phyloP scores from a whole-genome alignment of 2,329 filamentous ascomycete genomes.

The Dryadomyces quercus-mongolicae region DNA sequence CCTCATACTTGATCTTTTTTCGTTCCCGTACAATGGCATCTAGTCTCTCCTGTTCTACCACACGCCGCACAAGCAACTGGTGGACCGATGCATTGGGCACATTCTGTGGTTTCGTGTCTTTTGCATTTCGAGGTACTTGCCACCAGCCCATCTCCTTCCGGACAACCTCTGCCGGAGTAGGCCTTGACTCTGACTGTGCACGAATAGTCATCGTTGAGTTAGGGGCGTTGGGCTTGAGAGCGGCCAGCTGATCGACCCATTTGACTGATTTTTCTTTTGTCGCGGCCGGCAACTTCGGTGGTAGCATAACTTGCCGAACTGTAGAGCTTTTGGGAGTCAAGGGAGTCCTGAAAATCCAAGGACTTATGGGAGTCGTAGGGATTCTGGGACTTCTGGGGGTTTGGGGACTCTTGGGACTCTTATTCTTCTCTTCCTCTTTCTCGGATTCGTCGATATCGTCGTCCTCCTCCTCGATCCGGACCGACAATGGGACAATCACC shows the following conservation, averaged over 20 bases:
- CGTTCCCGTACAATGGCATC: background rate
- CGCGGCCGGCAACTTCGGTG: too few species aligned
- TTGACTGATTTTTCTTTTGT: too few species aligned
- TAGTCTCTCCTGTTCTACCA: background rate
- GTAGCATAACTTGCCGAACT: too few species aligned
- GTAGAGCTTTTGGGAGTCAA: too few species aligned
- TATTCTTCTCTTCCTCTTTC: background rate
- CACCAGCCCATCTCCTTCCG: background rate
- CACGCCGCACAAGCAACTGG: background rate
- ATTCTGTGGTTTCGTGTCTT: background rate
- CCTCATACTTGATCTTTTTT: too few species aligned
- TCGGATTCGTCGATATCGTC: background rate
- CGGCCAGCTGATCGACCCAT: too few species aligned
- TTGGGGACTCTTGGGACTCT: too few species aligned
- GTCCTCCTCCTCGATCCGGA: background rate
- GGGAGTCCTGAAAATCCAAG: too few species aligned
- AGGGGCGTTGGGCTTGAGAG: too few species aligned
- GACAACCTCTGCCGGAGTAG: background rate
- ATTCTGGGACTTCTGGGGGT: too few species aligned
- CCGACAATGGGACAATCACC: background rate
- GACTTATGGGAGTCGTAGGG: too few species aligned
- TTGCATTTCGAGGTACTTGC: background rate
- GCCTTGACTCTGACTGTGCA: background rate
- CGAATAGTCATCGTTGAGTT: too few species aligned
- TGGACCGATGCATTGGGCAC: background rate